Conservation (phyloP, 106 monocot species). For the Phalaenopsis equestris region DNA sequence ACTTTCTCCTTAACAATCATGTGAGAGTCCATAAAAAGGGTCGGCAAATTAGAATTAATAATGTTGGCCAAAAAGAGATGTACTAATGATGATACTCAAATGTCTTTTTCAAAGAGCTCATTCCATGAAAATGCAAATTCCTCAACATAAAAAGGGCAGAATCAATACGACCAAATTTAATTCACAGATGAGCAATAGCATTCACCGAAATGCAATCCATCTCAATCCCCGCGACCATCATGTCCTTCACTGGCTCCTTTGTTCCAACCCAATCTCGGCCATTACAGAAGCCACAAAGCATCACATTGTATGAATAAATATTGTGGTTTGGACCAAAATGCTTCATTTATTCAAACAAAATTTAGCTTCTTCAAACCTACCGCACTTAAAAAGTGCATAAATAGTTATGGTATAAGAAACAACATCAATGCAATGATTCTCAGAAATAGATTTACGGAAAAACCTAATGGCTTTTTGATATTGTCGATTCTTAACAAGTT, state of each 20-base stretch:
- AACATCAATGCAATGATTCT: slow-evolving; percentile 35
- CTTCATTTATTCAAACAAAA: slow-evolving; percentile 55
- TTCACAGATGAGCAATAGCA: slow-evolving; percentile 16
- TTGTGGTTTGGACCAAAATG: slow-evolving; percentile 26
- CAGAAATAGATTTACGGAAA: slow-evolving; percentile 30
- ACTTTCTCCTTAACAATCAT: too few relatives aligned
- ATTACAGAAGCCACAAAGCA: slow-evolving; percentile 40
- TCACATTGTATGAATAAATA: slow-evolving; percentile 54
- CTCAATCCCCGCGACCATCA: slow-evolving; percentile 24
- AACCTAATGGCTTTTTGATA: slow-evolving; percentile 31
- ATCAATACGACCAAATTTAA: slow-evolving; percentile 19
- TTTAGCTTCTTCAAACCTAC: slow-evolving; percentile 35
- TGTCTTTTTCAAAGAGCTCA: slow-evolving; percentile 10
- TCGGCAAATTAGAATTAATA: too few relatives aligned
- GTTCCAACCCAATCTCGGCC: slow-evolving; percentile 25
- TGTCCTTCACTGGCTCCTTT: slow-evolving; percentile 25
- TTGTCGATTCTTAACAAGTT: slow-evolving; percentile 34
- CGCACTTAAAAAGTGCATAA: slow-evolving; percentile 30
- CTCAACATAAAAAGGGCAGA: slow-evolving; percentile 24
- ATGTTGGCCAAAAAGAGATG: too few relatives aligned
- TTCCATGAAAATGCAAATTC: slow-evolving; percentile 20
- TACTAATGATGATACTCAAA: too few relatives aligned
- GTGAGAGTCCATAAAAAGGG: too few relatives aligned
- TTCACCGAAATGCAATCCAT: slow-evolving; percentile 38
- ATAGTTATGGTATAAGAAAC: slow-evolving; percentile 42